phyloP scores from a whole-genome alignment of 2,329 filamentous ascomycete species.

The Stemphylium vesicarium region DNA sequence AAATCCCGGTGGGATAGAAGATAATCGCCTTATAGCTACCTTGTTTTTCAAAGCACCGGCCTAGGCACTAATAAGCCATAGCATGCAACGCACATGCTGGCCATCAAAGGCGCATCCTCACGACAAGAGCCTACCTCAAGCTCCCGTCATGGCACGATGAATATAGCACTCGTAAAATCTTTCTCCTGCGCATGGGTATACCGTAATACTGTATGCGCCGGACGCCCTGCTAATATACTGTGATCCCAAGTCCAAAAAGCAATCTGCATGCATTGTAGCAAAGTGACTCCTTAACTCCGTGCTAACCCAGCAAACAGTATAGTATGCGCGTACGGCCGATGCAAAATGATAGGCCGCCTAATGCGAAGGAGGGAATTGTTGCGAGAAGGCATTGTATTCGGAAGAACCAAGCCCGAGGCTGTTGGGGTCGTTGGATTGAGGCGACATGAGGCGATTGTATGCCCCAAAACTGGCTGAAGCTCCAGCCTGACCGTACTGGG shows the following conservation, averaged over 20 bases:
- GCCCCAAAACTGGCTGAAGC: neutral
- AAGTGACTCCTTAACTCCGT: constrained; percentile 15
- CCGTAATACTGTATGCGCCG: constrained; percentile 11
- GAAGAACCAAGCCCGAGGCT: constrained; percentile 4
- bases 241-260: constrained; percentile 8
- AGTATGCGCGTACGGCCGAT: constrained; percentile 2
- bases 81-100: neutral
- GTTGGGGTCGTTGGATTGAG: constrained; percentile 9
- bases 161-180: neutral
- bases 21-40: no score
- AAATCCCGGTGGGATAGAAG: no score
- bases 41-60: neutral
- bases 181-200: constrained; percentile 10
- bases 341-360: constrained; percentile 1
- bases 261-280: neutral
- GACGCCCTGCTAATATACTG: constrained; percentile 21
- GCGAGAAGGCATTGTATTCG: constrained; percentile 19
- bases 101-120: neutral
- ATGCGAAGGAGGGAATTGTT: constrained; percentile 16
- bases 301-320: constrained; percentile 15
- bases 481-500: neutral
- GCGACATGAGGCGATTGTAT: constrained; percentile 1
- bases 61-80: neutral
- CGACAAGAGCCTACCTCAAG: neutral
- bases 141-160: neutral